These are phyloP conservation scores for Fusarium stilboides DNA, from an alignment of 2,329 filamentous ascomycete species.

Conservation along the genomic window DNA sequence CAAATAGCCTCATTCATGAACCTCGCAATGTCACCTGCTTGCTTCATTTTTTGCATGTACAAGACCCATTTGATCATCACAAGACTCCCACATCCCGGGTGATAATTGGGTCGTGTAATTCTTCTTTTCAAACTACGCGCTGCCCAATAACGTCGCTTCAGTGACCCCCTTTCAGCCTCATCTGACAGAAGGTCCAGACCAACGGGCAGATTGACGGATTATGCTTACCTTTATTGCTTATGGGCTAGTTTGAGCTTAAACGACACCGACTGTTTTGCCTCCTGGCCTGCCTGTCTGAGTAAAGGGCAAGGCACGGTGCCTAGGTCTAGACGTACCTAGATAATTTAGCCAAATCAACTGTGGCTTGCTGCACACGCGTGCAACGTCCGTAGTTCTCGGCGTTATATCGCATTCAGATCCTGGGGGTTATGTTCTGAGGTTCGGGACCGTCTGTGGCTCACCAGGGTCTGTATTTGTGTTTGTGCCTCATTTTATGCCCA, in stretches of 20 bases:
- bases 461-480: slow-evolving; percentile 3
- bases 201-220: slow-evolving; percentile 16
- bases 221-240: slow-evolving; percentile 32
- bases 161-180: slow-evolving; percentile 46
- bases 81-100: slow-evolving; percentile 5
- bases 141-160: slow-evolving; percentile 27
- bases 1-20: slow-evolving; percentile 39
- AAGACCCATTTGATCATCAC: slow-evolving; percentile 1
- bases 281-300: slow-evolving; percentile 12
- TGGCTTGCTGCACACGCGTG: slow-evolving; percentile 14
- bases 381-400: slow-evolving; percentile 13
- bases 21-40: slow-evolving; percentile 12
- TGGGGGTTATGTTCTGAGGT: not conserved
- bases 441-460: slow-evolving; percentile 11
- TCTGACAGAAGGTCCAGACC: slow-evolving; percentile 42
- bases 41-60: not conserved
- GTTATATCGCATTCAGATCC: slow-evolving; percentile 2
- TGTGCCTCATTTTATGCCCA: slow-evolving; percentile 19
- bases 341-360: slow-evolving; percentile 14
- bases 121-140: slow-evolving; percentile 11
- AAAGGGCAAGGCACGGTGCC: slow-evolving; percentile 11
- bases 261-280: slow-evolving; percentile 18
- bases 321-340: too few species aligned
- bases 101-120: slow-evolving; percentile 18
- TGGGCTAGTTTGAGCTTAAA: slow-evolving; percentile 34